Conservation (phyloP, 352 stramenopile species). For the Globisporangium nodosum region DNA sequence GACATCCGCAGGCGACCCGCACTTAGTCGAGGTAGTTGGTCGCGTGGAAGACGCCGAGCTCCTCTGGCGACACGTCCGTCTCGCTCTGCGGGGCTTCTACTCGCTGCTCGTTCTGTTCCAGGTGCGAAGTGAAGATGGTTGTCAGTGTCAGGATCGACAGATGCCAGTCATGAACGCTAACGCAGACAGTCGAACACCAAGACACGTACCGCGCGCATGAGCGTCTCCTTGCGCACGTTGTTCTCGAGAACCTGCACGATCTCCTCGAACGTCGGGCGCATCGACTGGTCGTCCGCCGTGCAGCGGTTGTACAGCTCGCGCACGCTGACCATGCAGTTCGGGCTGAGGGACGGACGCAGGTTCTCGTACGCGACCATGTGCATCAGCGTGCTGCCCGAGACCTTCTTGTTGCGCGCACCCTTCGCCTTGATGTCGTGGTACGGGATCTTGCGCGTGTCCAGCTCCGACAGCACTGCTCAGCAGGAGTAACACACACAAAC, state of each 20-base stretch:
- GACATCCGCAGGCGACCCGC: too few relatives aligned
- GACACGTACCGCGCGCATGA: slow-evolving; percentile 68
- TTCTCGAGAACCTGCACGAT: slow-evolving; percentile 85
- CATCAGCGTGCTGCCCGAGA: slow-evolving; percentile 82
- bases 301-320: slow-evolving; percentile 77
- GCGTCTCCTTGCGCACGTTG: slow-evolving; percentile 78
- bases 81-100: slow-evolving; percentile 30
- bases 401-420: slow-evolving; percentile 77
- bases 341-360: slow-evolving; percentile 75
- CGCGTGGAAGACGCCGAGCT: slow-evolving; percentile 77
- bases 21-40: slow-evolving; percentile 80
- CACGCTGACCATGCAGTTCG: slow-evolving; percentile 79
- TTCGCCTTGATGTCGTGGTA: slow-evolving; percentile 87
- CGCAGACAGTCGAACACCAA: neutral
- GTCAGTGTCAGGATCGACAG: neutral
- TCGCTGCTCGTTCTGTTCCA: slow-evolving; percentile 16
- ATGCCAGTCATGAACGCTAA: slow-evolving; percentile 12
- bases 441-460: slow-evolving; percentile 84
- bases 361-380: slow-evolving; percentile 89
- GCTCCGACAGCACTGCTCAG: slow-evolving; percentile 64
- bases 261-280: slow-evolving; percentile 79
- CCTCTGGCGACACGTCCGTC: slow-evolving; percentile 63
- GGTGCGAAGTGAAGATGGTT: neutral
- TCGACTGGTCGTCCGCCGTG: slow-evolving; percentile 67
- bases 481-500: neutral